Conservation (phyloP, 163 green algal genomes). For the Scenedesmus sp. region DNA sequence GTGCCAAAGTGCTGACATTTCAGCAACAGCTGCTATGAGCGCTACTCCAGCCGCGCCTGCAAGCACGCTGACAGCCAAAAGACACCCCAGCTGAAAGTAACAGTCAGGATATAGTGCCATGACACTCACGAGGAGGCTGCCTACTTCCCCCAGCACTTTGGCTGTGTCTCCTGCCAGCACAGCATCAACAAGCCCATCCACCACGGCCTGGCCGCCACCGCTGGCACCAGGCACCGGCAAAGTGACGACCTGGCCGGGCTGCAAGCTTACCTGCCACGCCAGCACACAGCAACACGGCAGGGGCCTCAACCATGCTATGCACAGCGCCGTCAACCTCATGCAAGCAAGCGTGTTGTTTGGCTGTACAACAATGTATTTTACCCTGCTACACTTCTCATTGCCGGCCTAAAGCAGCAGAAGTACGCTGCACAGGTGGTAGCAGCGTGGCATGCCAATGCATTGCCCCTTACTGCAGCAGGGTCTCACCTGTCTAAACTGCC, state of each 20-base stretch:
- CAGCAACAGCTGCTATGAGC: too few relatives aligned
- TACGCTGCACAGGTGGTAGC: too few relatives aligned
- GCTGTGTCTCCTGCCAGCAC: background rate
- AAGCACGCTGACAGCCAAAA: too few relatives aligned
- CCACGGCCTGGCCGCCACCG: background rate
- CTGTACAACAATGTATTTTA: too few relatives aligned
- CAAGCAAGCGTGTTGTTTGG: too few relatives aligned
- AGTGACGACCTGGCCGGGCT: background rate
- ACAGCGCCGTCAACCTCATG: too few relatives aligned
- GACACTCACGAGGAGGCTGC: background rate
- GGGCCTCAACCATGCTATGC: too few relatives aligned
- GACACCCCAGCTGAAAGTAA: background rate
- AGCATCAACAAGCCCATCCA: constrained; percentile 7
- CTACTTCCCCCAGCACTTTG: constrained; percentile 13
- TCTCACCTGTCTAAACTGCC: constrained; percentile 85
- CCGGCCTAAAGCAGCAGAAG: too few relatives aligned
- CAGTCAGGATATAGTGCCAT: background rate
- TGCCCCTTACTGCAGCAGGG: background rate
- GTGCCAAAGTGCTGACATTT: too few relatives aligned
- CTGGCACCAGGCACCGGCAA: background rate
- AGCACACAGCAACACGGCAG: background rate
- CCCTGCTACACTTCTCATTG: too few relatives aligned
- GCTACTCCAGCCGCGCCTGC: too few relatives aligned
- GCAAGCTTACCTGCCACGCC: background rate
- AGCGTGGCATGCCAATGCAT: background rate